These are phyloP conservation scores for Geotrichum reessii DNA, from an alignment of 1,139 yeast genomes.

Conservation along the genomic window DNA sequence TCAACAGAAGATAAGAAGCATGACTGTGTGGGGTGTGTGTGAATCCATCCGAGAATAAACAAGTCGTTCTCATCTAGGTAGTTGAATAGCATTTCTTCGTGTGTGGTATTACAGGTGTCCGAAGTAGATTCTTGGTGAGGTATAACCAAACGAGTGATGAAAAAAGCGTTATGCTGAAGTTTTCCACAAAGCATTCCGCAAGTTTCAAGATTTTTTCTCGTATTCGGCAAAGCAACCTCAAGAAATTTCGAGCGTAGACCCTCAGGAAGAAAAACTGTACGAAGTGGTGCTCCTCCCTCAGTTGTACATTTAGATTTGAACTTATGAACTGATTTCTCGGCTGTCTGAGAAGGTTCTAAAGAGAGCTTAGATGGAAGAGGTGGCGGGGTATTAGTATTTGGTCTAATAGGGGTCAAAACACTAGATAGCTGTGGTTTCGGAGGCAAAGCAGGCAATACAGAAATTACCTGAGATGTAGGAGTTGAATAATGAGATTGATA, in stretches of 20 bases:
- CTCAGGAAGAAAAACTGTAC: conserved; percentile 47
- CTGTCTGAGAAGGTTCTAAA: conserved; percentile 21
- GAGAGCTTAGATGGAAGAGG: conserved; percentile 21
- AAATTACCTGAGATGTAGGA: background rate
- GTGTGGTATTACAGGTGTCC: conserved; percentile 52
- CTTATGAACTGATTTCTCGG: conserved; percentile 20
- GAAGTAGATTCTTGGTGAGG: conserved; percentile 56
- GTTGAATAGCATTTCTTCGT: conserved; percentile 51
- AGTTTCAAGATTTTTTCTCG: conserved; percentile 48
- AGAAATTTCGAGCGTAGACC: conserved; percentile 42
- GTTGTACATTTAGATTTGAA: conserved; percentile 43
- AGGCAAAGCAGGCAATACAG: conserved; percentile 17
- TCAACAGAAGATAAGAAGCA: conserved; percentile 59
- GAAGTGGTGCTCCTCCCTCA: conserved; percentile 49
- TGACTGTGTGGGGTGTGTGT: conserved; percentile 62
- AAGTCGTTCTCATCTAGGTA: conserved; percentile 48
- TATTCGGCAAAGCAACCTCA: conserved; percentile 43
- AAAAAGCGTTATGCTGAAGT: conserved; percentile 51
- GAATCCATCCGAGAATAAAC: conserved; percentile 62
- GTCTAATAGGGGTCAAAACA: conserved; percentile 8
- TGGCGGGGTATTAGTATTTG: conserved; percentile 15
- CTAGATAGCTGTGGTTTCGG: conserved; percentile 17
- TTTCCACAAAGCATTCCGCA: conserved; percentile 60
- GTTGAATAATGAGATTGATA: conserved; percentile 8
- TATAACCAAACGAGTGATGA: conserved; percentile 51